phyloP scores from a whole-genome alignment of 2,329 filamentous ascomycete species.

The Talaromyces piceae region DNA sequence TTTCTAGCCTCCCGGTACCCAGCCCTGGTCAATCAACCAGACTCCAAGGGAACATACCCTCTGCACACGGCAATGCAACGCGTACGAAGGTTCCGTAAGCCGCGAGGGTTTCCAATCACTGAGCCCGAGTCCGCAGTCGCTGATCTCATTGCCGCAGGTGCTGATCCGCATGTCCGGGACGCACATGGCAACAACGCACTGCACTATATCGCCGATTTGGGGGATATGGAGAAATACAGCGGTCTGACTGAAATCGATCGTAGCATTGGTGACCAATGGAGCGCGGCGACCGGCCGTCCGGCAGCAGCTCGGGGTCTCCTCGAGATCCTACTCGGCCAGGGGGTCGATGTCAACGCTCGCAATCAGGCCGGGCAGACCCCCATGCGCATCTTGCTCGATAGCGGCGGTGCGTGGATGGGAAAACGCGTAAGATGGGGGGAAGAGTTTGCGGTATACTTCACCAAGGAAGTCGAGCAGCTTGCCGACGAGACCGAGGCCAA shows the following conservation, averaged over 20 bases:
- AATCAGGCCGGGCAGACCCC: neutral
- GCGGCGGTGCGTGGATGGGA: neutral
- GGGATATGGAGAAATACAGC: neutral
- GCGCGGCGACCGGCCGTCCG: neutral
- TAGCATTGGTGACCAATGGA: neutral
- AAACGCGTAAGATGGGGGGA: neutral
- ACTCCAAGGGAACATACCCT: slow-evolving; percentile 7
- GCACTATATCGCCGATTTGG: slow-evolving; percentile 13
- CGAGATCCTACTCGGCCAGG: neutral
- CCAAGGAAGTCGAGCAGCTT: neutral
- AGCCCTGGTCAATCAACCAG: slow-evolving; percentile 11
- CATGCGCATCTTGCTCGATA: neutral
- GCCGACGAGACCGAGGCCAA: neutral
- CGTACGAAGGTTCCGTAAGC: neutral
- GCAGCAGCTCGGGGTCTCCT: neutral
- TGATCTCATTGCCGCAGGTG: slow-evolving; percentile 8
- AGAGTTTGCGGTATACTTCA: neutral
- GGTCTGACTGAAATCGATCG: neutral
- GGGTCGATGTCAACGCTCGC: neutral
- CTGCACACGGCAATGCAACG: slow-evolving; percentile 9
- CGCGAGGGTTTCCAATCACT: neutral
- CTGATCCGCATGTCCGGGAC: slow-evolving; percentile 12
- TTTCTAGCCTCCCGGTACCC: slow-evolving; percentile 7
- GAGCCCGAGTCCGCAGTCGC: neutral
- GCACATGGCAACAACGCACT: slow-evolving; percentile 13